Evolutionary conservation across 75 land plant genomes (phyloP), one percentile per base, ranked within the genome.

Genomic region (Sequoia sempervirens): DNA sequence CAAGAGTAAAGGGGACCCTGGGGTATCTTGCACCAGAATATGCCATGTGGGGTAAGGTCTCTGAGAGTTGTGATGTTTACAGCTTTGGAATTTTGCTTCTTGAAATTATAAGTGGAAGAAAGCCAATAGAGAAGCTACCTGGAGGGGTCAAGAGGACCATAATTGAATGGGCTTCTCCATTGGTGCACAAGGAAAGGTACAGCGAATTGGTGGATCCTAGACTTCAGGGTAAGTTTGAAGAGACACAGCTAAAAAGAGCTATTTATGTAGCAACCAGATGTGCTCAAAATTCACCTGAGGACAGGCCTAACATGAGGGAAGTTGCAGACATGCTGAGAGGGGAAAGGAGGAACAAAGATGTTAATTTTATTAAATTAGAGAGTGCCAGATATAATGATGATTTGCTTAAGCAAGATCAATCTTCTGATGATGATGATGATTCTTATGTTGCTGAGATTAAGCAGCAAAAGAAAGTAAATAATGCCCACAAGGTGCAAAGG

Each of bases 1-100:
- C 96, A 0, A 86, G 91, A 61, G 94, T 92, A 3, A 93, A 95
- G 88, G 97, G 97, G 9, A 94, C 92, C 26, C 83, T 94, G 26
- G 97, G 96, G 5, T 95, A 95, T 88, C 91, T 94, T 66, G 96
- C 97, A 10, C 97, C 97, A 40, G 96, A 94, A 82, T 94, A 94
- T 84, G 96, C 93, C 73, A 92, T 91, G 93, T 92, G 91, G 86
- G 97, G 96, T 40, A 95, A 92, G 81, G 96, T 86, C 45, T 92
- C 94, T 13, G 94, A 92, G 81, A 91, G 94, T 86, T 91, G 94
- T 82, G 97, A 95, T 82, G 94, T 95, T 46, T 95, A 91, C 88
- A 92, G 94, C 87, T 95, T 92, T 83, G 97, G 97, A 14, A 91
- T 95, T 30, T 92, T 95, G 40, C 80, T 95, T 72, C 83, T 94